Percentiles rank a stretch among this genome's conserved stretches.
These are phyloP conservation scores for Quercus phellos DNA, from an alignment of 331 rosid species.

Conservation along the genomic window DNA sequence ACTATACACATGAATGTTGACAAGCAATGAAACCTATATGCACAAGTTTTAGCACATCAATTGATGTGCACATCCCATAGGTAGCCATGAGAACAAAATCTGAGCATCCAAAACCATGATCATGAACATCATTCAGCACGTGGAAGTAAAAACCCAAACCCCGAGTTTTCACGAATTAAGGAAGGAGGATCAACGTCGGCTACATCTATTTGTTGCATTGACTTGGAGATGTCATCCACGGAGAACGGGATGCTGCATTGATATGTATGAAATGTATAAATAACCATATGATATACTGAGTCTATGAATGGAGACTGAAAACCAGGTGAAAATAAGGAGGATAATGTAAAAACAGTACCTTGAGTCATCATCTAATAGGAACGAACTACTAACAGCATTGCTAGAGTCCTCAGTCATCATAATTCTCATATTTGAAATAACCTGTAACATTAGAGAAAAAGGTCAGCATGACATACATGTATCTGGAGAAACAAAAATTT, in stretches of 20 bases:
- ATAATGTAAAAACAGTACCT: conserved; percentile 41
- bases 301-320: not conserved
- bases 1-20: conserved; percentile 50
- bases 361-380: conserved; percentile 91
- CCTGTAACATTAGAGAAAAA: conserved; percentile 36
- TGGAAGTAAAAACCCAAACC: conserved; percentile 86
- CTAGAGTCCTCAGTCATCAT: conserved; percentile 89
- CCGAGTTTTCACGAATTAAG: conserved; percentile 89
- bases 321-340: not conserved
- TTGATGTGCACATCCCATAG: conserved; percentile 36
- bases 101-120: conserved; percentile 18
- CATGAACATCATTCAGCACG: conserved; percentile 56
- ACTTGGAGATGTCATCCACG: conserved; percentile 92
- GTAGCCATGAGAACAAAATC: conserved; percentile 24
- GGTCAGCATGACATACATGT: conserved; percentile 4
- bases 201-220: conserved; percentile 80
- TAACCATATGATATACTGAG: not conserved
- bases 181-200: conserved; percentile 94
- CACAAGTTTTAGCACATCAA: conserved; percentile 58
- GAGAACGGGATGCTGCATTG: conserved; percentile 90
- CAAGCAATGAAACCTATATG: conserved; percentile 45
- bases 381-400: conserved; percentile 90
- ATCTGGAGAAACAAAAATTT: conserved; percentile 10
- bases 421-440: conserved; percentile 81
- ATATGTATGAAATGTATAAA: conserved; percentile 7